Base-by-base conservation (phyloP, 192 early-diverging fungal species). In the Neocallimastix lanati region DNA sequence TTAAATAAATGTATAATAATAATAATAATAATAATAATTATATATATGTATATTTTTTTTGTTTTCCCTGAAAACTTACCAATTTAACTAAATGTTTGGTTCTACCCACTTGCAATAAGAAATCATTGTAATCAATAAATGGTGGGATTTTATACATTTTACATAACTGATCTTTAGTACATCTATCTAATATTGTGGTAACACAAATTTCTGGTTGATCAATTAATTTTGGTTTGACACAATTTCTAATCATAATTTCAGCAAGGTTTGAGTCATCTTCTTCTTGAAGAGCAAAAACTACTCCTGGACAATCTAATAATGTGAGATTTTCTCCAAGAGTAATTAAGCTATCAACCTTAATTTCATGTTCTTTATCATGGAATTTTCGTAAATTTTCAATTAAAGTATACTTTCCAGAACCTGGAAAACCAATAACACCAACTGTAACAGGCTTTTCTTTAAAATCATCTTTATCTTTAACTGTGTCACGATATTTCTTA, bases 401-500 rank as follows among this genome's bases (percentile, higher is more conserved):
- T 28, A 99, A 90, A 40, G 91, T 93, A 18, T 92, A 95, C 84
- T 99, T 99, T 78, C 98, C 98, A 29, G 97, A 96, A 82, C 98
- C 98, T 13, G 98, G 98, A 89, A 95, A 96, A 27, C 98, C 98
- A 82, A 99, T 94, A 80, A 96, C 93, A 33, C 96, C 96, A 76
- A 99, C 98, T 0, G 96, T 97, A 80, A 99, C 94, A 12, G 94
- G 89, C 16, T 67, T 67, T 67, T 67, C 50, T 67, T 67, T 67
- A 9, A 67, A n/a, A n/a, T 67, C 25, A 18, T 96, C 97, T 85
- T 98, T 97, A 83, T 98, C 92, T 83, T 96, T 93, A 58, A 88
- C 85, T 84, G 93, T 98, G 76, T 96, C 93, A 83, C 91, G 96
- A 81, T 99, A 99, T 84, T 98, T 99, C 85, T 99, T 99, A 36